These are phyloP conservation scores for Phytophthora foliorum DNA, from an alignment of 352 stramenopile species.

Conservation along the genomic window DNA sequence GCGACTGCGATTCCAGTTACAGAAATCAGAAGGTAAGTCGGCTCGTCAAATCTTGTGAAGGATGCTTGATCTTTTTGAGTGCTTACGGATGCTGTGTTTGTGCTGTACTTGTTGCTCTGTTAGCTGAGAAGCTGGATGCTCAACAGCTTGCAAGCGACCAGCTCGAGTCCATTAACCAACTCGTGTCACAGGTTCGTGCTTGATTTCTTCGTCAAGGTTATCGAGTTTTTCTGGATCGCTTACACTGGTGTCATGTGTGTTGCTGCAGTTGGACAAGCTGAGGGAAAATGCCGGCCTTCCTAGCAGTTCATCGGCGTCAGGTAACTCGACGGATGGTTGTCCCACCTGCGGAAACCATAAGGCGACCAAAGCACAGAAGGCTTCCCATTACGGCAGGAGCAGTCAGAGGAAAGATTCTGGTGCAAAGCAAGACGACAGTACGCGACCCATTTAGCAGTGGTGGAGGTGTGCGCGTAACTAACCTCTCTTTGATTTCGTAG, in stretches of 20 bases:
- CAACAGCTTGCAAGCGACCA: constrained; percentile 82
- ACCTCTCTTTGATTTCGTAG: constrained; percentile 16
- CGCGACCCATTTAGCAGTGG: constrained; percentile 11
- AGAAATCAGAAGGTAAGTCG: constrained; percentile 69
- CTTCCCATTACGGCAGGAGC: constrained; percentile 16
- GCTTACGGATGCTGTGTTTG: constrained; percentile 9
- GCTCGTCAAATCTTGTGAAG: background rate
- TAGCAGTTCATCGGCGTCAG: constrained; percentile 8
- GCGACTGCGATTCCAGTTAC: constrained; percentile 76
- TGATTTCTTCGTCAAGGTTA: background rate
- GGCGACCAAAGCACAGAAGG: constrained; percentile 31
- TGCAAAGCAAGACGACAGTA: constrained; percentile 47
- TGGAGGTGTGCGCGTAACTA: constrained; percentile 7
- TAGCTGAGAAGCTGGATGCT: constrained; percentile 78
- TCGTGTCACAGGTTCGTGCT: constrained; percentile 68
- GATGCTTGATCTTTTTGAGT: background rate
- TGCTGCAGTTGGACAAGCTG: constrained; percentile 67
- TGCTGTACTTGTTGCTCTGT: background rate
- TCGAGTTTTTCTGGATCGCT: background rate
- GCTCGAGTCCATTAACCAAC: constrained; percentile 85
- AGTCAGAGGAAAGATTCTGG: constrained; percentile 36
- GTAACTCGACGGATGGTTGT: constrained; percentile 29
- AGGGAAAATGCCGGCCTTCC: constrained; percentile 47
- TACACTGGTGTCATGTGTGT: constrained; percentile 9
- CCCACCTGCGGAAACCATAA: constrained; percentile 45